Evolutionary conservation across 1,284 basidiomycete genomes (phyloP), one percentile per base, ranked within the genome.

Genomic region (Earliella scabrosa): DNA sequence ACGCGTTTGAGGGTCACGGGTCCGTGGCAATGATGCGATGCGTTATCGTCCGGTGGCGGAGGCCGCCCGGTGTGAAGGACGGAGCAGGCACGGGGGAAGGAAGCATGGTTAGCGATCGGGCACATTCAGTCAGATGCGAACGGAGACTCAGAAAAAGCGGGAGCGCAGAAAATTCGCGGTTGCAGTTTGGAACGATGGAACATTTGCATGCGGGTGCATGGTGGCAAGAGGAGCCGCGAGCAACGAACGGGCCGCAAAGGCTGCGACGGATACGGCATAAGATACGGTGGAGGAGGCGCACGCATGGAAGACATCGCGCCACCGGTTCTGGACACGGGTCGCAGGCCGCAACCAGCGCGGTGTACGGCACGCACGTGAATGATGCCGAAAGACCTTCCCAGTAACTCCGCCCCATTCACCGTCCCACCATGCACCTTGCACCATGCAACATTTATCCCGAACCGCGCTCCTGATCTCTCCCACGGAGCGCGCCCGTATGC

Each of bases 101-200:
- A 43, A 50, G 21, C 46, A 50, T 35, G 10, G 54, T 55, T 23
- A 59, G 52, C 47, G 49, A 61, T 65, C 61, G 47, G 62, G 58
- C 63, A 65, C 52, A 61, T 61, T 61, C 62, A 54, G 58, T 63
- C 60, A 66, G 47, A 52, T 39, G 14, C 32, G 41, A 52, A 43
- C 23, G 26, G 39, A 49, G 52, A 45, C 16, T 16, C 23, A 48
- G 38, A 27, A 34, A 16, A 24, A 32, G 44, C 16, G 20, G 23
- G 20, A n/a, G 29, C 29, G 29, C 29, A 31, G 29, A 13, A 18
- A 40, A 31, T 31, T 4, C 13, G 20, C 50, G 34, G 21, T 23
- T 16, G 45, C 39, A 40, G 36, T 44, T 7, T 7, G 29, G 36
- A 32, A 10, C 23, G 38, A 29, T 34, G 18, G 32, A 14, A 23